Percentiles rank a stretch among this genome's conserved stretches.
phyloP scores from a whole-genome alignment of 345 rosid species.

The Acer negundo region DNA sequence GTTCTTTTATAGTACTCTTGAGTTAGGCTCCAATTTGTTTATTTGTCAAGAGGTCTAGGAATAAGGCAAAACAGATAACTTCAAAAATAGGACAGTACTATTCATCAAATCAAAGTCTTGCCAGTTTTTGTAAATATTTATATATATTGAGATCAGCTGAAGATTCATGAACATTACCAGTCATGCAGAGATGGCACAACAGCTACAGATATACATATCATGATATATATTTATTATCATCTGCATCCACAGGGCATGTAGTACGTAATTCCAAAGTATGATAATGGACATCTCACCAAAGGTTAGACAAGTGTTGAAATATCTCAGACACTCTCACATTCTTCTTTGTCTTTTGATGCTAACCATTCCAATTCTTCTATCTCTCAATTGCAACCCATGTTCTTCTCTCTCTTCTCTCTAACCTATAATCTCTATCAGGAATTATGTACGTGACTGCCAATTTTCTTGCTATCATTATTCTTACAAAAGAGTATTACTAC shows the following conservation, averaged over 20 bases:
- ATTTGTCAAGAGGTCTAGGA: not conserved
- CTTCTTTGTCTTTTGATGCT: conserved; percentile 17
- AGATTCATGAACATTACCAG: not conserved
- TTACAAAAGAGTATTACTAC: not conserved
- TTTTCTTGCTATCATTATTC: no score
- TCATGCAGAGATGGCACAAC: conserved; percentile 11
- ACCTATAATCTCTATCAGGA: not conserved
- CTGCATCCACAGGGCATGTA: not conserved
- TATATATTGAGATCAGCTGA: not conserved
- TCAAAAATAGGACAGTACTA: not conserved
- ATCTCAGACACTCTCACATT: conserved; percentile 27
- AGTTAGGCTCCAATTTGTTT: not conserved
- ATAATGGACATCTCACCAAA: conserved; percentile 32
- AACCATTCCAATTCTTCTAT: conserved; percentile 15
- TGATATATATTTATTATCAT: not conserved
- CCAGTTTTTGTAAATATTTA: conserved; percentile 11
- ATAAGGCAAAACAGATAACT: not conserved
- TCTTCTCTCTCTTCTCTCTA: not conserved
- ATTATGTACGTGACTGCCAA: not conserved
- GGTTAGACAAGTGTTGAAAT: conserved; percentile 11
- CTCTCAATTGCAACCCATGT: not conserved
- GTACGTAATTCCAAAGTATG: no score
- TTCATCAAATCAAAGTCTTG: not conserved
- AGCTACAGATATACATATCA: not conserved
- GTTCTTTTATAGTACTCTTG: not conserved